Conservation (phyloP, 2,329 filamentous ascomycete genomes). For the Teratosphaeria epicoccoides region DNA sequence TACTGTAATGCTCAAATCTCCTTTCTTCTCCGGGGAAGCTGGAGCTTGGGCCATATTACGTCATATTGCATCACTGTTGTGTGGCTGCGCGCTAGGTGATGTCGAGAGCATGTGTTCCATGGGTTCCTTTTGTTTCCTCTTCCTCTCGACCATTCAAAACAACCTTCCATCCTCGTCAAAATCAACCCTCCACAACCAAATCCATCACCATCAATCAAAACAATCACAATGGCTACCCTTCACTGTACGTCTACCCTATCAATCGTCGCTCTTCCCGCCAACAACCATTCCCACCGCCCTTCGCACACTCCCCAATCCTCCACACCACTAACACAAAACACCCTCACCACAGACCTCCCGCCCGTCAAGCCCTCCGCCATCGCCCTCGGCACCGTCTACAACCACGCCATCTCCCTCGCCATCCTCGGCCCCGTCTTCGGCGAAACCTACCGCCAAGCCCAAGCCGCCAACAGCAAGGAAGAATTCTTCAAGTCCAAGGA, state of each 20-base stretch:
- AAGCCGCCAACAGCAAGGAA: slow-evolving; percentile 86
- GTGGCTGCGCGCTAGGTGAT: not conserved
- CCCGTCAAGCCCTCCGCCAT: slow-evolving; percentile 97
- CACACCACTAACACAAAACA: slow-evolving; percentile 8
- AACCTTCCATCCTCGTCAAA: not conserved
- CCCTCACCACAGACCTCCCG: slow-evolving; percentile 49
- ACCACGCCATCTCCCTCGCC: slow-evolving; percentile 80
- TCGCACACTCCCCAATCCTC: too few species aligned
- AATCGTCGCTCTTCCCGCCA: not conserved
- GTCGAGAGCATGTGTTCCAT: not conserved
- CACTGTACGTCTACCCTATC: slow-evolving; percentile 40
- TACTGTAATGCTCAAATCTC: too few species aligned
- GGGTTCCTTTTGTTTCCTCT: not conserved
- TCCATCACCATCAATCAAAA: slow-evolving; percentile 8
- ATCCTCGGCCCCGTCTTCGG: slow-evolving; percentile 85
- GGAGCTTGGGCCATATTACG: not conserved
- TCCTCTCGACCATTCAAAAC: slow-evolving; percentile 1
- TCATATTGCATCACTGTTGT: not conserved
- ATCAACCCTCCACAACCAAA: not conserved
- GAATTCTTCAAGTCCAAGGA: slow-evolving; percentile 94
- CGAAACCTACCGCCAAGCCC: slow-evolving; percentile 85
- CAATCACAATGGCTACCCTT: slow-evolving; percentile 46
- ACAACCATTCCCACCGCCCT: not conserved
- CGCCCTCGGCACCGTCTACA: slow-evolving; percentile 91
- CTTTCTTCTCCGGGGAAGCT: not conserved